These are phyloP conservation scores for Nannochloropsis oceanica DNA, from an alignment of 108 stramenopile species.

Conservation along the genomic window DNA sequence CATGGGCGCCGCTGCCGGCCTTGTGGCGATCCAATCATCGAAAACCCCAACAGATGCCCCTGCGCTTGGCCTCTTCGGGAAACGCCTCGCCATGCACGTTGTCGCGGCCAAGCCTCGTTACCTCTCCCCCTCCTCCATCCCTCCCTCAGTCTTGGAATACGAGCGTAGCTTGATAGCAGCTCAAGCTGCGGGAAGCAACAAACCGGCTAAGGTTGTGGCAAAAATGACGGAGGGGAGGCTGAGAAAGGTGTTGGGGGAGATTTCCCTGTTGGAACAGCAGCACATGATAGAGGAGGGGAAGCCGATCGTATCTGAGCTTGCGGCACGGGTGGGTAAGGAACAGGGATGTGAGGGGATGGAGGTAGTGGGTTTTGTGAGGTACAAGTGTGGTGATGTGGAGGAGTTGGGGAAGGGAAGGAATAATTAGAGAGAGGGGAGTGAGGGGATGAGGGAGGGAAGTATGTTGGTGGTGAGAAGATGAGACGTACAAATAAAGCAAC, in stretches of 20 bases:
- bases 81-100: conserved; percentile 83
- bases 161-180: conserved; percentile 8
- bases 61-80: conserved; percentile 16
- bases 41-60: not conserved
- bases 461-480: no score
- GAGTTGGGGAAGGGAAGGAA: not conserved
- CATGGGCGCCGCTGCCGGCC: conserved; percentile 13
- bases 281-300: conserved; percentile 29
- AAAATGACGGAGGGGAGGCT: conserved; percentile 31
- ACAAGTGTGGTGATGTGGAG: not conserved
- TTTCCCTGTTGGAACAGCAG: conserved; percentile 9
- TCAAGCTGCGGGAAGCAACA: conserved; percentile 4
- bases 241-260: conserved; percentile 13
- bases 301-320: not conserved
- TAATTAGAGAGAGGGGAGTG: not conserved
- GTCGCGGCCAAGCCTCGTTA: conserved; percentile 70
- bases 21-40: conserved; percentile 23
- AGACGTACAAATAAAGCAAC: no score
- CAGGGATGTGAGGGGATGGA: not conserved
- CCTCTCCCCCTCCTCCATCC: conserved; percentile 37
- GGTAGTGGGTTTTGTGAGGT: not conserved
- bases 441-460: not conserved
- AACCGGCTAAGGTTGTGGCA: conserved; percentile 8
- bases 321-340: not conserved
- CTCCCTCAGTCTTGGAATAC: not conserved